Base-by-base conservation (phyloP, 179 eudicot genomes). In the Corrigiola litoralis region DNA sequence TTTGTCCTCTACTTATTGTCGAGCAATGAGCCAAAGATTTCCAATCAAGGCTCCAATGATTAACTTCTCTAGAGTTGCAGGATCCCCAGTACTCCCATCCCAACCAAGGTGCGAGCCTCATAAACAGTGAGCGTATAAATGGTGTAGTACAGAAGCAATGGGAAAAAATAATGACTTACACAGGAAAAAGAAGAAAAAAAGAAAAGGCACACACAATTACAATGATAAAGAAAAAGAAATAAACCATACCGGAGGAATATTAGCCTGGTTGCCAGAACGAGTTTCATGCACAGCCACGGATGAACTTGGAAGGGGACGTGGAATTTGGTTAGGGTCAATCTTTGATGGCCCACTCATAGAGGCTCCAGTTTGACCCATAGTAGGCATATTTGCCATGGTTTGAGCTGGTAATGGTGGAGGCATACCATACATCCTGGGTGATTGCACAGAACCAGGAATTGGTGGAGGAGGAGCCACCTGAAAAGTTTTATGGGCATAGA, bases 311-410 rank as follows among this genome's bases (percentile, higher is more conserved):
- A 81, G 74, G 58, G 95, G 92, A 49, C 92, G 97, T 0, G 98
- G 98, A 73, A 92, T 92, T 66, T 92, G 96, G 64, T 86, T 87
- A 52, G 96, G 95, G 80, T 92, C 98, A 73, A 92, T 83, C 81
- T 83, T 90, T 36, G 89, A 82, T 56, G 82, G 81, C 58, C 83
- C 90, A 28, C 81, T 55, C 79, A 79, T 77, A 37, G 81, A 60
- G 45, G 82, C 61, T 34, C 85, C 85, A 65, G 77, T 66, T 66
- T 86, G 92, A 75, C 84, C 77, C 84, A 87, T 75, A 65, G 72
- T 74, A 67, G 95, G 72, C 75, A 80, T 80, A 46, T 73, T 34
- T 56, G 88, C 81, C 90, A 86, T 76, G 37, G 85, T 78, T 68
- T 94, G 97, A 75, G 79, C 71, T 60, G 90, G 82, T 63, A 74